Conservation (phyloP, 345 rosid species). For the Brassica napus region DNA sequence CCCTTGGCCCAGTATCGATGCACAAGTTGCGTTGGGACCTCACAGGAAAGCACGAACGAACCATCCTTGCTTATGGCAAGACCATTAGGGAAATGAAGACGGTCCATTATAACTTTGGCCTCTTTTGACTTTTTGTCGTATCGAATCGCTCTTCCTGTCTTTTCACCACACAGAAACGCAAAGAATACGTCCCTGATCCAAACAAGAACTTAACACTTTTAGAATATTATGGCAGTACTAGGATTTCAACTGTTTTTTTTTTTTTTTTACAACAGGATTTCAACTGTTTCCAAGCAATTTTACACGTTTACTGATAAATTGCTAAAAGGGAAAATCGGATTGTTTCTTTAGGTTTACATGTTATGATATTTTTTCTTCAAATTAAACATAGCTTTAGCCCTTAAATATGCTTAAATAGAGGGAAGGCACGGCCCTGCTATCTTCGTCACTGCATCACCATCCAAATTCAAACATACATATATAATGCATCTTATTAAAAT, state of each 20-base stretch:
- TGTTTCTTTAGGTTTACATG: not conserved
- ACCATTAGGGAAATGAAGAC: slow-evolving; percentile 68
- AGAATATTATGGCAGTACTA: not conserved
- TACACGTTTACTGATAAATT: not conserved
- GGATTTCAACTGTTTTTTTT: not conserved
- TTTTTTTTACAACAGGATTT: too few species aligned
- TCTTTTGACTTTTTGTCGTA: slow-evolving; percentile 56
- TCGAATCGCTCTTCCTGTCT: slow-evolving; percentile 60
- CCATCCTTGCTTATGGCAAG: slow-evolving; percentile 67
- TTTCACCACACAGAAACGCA: slow-evolving; percentile 50
- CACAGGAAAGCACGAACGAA: slow-evolving; percentile 56
- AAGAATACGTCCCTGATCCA: slow-evolving; percentile 42
- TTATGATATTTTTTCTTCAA: not conserved
- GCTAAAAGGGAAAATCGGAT: not conserved
- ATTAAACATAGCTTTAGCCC: not conserved
- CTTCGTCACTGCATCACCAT: not conserved
- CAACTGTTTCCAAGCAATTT: not conserved
- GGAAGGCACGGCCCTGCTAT: not conserved
- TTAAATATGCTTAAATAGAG: not conserved
- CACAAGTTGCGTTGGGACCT: slow-evolving; percentile 43
- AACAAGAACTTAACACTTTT: not conserved
- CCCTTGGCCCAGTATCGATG: slow-evolving; percentile 51
- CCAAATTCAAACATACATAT: not conserved
- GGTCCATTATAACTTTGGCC: slow-evolving; percentile 48
- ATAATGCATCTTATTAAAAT: not conserved